A percentile compares a stretch with the other conserved stretches of the same genome.
phyloP scores from a whole-genome alignment of 1,139 yeast genomes.

The Nadsonia starkeyi-henricii region DNA sequence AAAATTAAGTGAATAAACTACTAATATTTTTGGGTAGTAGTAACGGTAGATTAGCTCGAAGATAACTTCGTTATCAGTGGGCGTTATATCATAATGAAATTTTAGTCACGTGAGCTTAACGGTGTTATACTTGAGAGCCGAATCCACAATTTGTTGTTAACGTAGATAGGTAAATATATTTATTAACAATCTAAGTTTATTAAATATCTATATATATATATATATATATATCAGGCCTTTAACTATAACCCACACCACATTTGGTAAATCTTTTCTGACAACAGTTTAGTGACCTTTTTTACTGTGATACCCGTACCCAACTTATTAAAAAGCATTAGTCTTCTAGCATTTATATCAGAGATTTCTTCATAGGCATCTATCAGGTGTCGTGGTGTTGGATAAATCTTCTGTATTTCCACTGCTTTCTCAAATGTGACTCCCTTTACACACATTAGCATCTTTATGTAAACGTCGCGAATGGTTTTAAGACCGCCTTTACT shows the following conservation, averaged over 20 bases:
- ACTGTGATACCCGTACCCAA: slow-evolving; percentile 44
- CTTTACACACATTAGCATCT: slow-evolving; percentile 62
- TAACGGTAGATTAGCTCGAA: too few relatives aligned
- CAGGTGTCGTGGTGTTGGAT: slow-evolving; percentile 47
- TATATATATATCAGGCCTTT: too few relatives aligned
- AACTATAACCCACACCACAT: slow-evolving; percentile 39
- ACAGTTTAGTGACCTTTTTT: slow-evolving; percentile 42
- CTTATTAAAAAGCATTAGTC: slow-evolving; percentile 29
- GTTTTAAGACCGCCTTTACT: slow-evolving; percentile 61
- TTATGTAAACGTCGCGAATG: slow-evolving; percentile 59
- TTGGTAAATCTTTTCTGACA: slow-evolving; percentile 48
- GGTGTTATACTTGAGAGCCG: too few relatives aligned
- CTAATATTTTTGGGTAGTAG: too few relatives aligned
- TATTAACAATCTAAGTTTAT: too few relatives aligned
- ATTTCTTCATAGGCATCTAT: slow-evolving; percentile 28
- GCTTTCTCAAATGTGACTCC: slow-evolving; percentile 87
- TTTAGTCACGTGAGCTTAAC: too few relatives aligned
- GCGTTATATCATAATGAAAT: too few relatives aligned
- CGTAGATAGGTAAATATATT: too few relatives aligned
- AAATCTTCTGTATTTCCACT: slow-evolving; percentile 49
- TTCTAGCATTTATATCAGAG: slow-evolving; percentile 25
- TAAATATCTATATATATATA: too few relatives aligned
- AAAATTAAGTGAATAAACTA: not conserved
- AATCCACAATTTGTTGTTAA: too few relatives aligned
- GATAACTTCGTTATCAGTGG: too few relatives aligned